Conservation (phyloP, 1,139 yeast genomes). For the Blastobotrys raffinosifermentans region DNA sequence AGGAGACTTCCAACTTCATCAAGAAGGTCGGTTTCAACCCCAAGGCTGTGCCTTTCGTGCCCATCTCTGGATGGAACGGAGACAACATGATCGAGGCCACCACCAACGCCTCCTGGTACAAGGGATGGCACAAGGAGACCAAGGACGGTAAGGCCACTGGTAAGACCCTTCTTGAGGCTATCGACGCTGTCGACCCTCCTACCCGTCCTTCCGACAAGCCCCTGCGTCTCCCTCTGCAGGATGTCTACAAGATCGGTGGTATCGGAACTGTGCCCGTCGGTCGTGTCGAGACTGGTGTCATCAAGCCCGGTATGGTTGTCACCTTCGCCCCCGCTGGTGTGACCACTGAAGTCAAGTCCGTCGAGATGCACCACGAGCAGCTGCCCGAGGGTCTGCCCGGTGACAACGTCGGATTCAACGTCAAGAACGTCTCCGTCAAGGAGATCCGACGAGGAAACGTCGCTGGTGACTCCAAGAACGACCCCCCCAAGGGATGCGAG, state of each 20-base stretch:
- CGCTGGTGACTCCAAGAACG: constrained; percentile 93
- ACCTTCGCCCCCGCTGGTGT: constrained; percentile 90
- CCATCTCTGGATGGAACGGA: constrained; percentile 93
- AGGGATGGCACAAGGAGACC: constrained; percentile 87
- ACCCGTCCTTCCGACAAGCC: constrained; percentile 84
- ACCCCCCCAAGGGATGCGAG: constrained; percentile 79
- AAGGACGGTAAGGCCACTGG: constrained; percentile 73
- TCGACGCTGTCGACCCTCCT: constrained; percentile 83
- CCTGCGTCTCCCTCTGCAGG: constrained; percentile 86
- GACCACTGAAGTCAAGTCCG: constrained; percentile 90
- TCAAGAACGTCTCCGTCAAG: constrained; percentile 90
- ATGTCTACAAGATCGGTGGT: constrained; percentile 92
- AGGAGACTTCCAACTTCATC: constrained; percentile 84
- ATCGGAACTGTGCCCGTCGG: constrained; percentile 93
- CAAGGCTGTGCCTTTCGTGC: constrained; percentile 85
- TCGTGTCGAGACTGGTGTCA: constrained; percentile 88
- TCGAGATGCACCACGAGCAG: constrained; percentile 91
- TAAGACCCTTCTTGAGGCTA: constrained; percentile 84
- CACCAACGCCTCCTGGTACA: constrained; percentile 84
- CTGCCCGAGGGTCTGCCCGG: constrained; percentile 83
- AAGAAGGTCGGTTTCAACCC: constrained; percentile 94
- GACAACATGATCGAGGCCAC: constrained; percentile 87
- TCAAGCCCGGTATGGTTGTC: constrained; percentile 88
- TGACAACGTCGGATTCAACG: constrained; percentile 95
- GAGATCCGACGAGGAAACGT: constrained; percentile 95